A percentile compares a stretch with the other conserved stretches of the same genome.
phyloP scores from a whole-genome alignment of 305 asterid species.

The Plantago lanceolata region DNA sequence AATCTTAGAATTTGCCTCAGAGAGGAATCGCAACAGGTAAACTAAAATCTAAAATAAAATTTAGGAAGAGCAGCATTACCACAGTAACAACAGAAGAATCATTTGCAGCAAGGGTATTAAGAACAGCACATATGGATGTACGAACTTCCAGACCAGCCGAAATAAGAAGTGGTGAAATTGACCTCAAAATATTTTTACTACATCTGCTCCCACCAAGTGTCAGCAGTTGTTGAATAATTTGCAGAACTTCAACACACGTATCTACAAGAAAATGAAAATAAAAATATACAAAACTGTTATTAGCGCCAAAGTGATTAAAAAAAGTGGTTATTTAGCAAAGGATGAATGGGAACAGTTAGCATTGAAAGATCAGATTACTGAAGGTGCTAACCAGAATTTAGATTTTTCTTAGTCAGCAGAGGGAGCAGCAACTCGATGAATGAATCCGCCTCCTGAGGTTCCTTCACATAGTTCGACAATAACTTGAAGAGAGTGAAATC shows the following conservation, averaged over 20 bases:
- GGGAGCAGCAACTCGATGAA: slow-evolving; percentile 82
- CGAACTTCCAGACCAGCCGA: slow-evolving; percentile 58
- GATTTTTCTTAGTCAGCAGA: slow-evolving; percentile 54
- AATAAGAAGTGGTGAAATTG: slow-evolving; percentile 70
- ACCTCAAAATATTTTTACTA: slow-evolving; percentile 47
- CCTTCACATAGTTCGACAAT: slow-evolving; percentile 61
- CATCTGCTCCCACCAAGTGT: slow-evolving; percentile 47
- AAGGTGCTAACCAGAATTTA: slow-evolving; percentile 53
- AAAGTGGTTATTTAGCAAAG: not conserved
- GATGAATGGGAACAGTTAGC: slow-evolving; percentile 10
- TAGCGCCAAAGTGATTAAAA: slow-evolving; percentile 2
- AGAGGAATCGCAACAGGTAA: not conserved
- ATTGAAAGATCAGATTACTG: slow-evolving; percentile 2
- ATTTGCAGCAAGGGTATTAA: slow-evolving; percentile 60
- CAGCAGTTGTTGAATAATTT: slow-evolving; percentile 52
- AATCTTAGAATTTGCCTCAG: slow-evolving; percentile 17
- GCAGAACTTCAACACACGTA: slow-evolving; percentile 45
- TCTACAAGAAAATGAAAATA: slow-evolving; percentile 40
- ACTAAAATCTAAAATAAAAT: not conserved
- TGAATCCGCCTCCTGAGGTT: slow-evolving; percentile 50
- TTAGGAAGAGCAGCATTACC: slow-evolving; percentile 43
- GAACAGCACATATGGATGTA: slow-evolving; percentile 65
- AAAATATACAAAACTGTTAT: not conserved
- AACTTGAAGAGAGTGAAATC: slow-evolving; percentile 68
- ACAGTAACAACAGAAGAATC: slow-evolving; percentile 56